Evolutionary conservation across 2,329 filamentous ascomycete genomes (phyloP).

Genomic region (Blastomyces silverae): DNA sequence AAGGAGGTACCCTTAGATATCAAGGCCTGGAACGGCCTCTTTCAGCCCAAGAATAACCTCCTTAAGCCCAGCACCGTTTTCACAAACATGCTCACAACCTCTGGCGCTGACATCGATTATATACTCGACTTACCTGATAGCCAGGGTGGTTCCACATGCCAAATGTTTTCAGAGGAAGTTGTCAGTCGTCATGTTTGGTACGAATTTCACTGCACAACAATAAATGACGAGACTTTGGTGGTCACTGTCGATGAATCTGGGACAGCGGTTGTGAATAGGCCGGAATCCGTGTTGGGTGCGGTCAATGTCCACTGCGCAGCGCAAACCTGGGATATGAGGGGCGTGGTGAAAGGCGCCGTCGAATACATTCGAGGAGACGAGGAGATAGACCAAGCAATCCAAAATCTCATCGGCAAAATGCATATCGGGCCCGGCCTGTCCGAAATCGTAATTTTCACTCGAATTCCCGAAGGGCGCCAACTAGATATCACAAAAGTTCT

Average conservation of each 20-base stretch:
- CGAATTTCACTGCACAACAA: constrained; percentile 37
- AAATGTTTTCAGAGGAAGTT: constrained; percentile 25
- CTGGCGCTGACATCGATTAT: constrained; percentile 37
- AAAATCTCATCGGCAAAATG: constrained; percentile 31
- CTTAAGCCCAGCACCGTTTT: constrained; percentile 31
- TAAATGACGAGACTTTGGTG: constrained; percentile 28
- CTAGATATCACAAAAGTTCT: constrained; percentile 31
- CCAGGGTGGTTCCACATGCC: constrained; percentile 19
- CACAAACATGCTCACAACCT: constrained; percentile 34
- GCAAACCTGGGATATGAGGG: constrained; percentile 37
- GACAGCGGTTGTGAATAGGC: constrained; percentile 26
- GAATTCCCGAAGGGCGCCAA: constrained; percentile 23
- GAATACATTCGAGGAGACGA: constrained; percentile 25
- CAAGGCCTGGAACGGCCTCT: constrained; percentile 30
- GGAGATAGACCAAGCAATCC: constrained; percentile 28
- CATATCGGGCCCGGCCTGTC: constrained; percentile 29
- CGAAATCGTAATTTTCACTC: constrained; percentile 28
- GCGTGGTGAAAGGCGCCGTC: constrained; percentile 28
- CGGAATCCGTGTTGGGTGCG: constrained; percentile 28
- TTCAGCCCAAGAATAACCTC: constrained; percentile 29
- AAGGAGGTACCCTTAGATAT: constrained; percentile 20
- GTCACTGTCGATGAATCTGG: constrained; percentile 33
- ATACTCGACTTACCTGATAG: constrained; percentile 32
- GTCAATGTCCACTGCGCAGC: constrained; percentile 38
- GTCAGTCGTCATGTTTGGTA: constrained; percentile 26